Evolutionary conservation across 208 protist species (phyloP).

Genomic region (Acanthamoeba castellanii): DNA sequence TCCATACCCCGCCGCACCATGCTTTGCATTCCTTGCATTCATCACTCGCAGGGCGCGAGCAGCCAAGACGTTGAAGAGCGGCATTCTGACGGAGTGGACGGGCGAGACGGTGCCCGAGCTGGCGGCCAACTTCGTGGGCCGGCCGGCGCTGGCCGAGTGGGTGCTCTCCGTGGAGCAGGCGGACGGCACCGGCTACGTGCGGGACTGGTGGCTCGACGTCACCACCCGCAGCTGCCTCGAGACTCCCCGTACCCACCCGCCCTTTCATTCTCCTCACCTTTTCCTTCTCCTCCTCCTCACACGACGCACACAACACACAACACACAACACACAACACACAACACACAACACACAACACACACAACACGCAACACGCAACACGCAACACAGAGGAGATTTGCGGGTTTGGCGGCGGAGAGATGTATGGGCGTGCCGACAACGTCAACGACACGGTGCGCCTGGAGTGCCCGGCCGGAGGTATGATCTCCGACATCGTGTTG

Average conservation of each 20-base stretch:
- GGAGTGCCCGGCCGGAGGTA: too few relatives aligned
- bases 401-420: background rate
- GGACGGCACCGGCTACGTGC: background rate
- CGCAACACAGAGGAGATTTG: background rate
- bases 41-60: background rate
- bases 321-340: too few relatives aligned
- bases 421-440: background rate
- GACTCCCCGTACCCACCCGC: background rate
- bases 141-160: slow-evolving; percentile 14
- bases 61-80: background rate
- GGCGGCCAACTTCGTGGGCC: background rate
- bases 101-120: background rate
- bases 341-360: too few relatives aligned
- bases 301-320: background rate
- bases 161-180: background rate
- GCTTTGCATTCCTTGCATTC: too few relatives aligned
- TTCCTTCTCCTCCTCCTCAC: background rate
- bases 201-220: background rate
- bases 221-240: background rate
- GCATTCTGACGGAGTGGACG: background rate
- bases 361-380: too few relatives aligned
- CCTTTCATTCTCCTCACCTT: background rate
- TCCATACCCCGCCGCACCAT: too few relatives aligned
- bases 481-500: too few relatives aligned
- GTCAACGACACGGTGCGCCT: background rate